Evolutionary conservation across 306 rosid genomes (phyloP).

Genomic region (Calophaca sinica): DNA sequence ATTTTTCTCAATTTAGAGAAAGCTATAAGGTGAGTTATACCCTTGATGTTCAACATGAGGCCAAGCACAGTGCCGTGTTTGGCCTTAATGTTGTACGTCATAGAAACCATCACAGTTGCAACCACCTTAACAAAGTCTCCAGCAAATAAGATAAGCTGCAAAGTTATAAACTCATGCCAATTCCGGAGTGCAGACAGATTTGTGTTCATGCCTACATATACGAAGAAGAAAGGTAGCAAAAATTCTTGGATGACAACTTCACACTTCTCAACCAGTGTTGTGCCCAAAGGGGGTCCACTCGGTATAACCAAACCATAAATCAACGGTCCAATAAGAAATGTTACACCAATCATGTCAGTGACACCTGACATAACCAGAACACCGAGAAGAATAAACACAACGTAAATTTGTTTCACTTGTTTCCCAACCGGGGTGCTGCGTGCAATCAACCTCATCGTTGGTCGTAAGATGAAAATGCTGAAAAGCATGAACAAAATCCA

Average conservation of each 20-base stretch:
- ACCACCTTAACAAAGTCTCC: constrained; percentile 44
- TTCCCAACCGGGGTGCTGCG: constrained; percentile 36
- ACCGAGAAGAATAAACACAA: constrained; percentile 26
- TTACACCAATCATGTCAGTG: neutral
- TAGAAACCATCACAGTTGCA: constrained; percentile 38
- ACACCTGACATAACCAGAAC: neutral
- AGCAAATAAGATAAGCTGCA: constrained; percentile 27
- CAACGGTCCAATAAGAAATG: constrained; percentile 38
- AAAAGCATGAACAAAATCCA: neutral
- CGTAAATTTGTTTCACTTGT: constrained; percentile 45
- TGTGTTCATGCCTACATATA: constrained; percentile 21
- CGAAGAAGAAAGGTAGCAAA: constrained; percentile 46
- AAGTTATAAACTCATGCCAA: neutral
- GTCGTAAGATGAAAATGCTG: neutral
- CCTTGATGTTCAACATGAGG: constrained; percentile 56
- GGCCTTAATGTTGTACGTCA: constrained; percentile 43
- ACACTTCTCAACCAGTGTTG: constrained; percentile 42
- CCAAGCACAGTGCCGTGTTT: constrained; percentile 52
- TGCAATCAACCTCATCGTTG: constrained; percentile 28
- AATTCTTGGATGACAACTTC: neutral
- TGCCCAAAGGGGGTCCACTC: constrained; percentile 48
- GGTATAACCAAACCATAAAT: constrained; percentile 43
- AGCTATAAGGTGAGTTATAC: constrained; percentile 48
- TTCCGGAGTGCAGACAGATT: neutral
- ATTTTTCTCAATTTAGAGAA: neutral